A percentile compares a stretch with the other conserved stretches of the same genome.
phyloP scores from a whole-genome alignment of 306 rosid species.

The Acacia crassicarpa region DNA sequence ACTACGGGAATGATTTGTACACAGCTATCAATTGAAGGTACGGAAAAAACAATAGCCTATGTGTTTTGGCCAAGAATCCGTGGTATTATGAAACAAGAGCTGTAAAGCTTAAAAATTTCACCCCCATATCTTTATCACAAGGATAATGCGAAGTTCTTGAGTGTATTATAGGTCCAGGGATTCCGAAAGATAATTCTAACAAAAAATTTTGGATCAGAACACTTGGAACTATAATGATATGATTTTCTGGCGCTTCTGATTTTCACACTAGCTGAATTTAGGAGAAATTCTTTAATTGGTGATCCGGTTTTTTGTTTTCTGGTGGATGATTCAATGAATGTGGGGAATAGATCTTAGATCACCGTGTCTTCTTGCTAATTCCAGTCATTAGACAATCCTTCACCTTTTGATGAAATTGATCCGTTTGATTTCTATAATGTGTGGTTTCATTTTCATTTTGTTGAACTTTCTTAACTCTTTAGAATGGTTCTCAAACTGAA shows the following conservation, averaged over 20 bases:
- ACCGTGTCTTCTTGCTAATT: neutral
- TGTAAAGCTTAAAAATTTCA: neutral
- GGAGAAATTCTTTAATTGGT: neutral
- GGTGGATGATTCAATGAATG: neutral
- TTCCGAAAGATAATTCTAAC: neutral
- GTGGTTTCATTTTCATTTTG: conserved; percentile 14
- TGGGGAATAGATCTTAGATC: neutral
- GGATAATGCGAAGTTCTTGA: neutral
- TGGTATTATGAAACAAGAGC: neutral
- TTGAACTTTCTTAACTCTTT: neutral
- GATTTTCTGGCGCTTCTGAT: neutral
- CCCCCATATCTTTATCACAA: neutral
- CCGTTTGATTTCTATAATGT: neutral
- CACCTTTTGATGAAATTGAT: neutral
- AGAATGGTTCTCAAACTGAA: conserved; percentile 18
- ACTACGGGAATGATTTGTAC: neutral
- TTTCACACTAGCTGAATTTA: neutral
- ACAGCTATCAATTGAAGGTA: neutral
- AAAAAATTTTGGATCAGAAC: neutral
- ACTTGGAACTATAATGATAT: neutral
- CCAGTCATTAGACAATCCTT: neutral
- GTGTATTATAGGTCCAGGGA: neutral
- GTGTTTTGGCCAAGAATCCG: neutral
- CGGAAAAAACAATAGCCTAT: neutral
- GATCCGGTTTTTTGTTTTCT: neutral